Evolutionary conservation across 441 rosid genomes (phyloP).

Genomic region (Brassica balearica): DNA sequence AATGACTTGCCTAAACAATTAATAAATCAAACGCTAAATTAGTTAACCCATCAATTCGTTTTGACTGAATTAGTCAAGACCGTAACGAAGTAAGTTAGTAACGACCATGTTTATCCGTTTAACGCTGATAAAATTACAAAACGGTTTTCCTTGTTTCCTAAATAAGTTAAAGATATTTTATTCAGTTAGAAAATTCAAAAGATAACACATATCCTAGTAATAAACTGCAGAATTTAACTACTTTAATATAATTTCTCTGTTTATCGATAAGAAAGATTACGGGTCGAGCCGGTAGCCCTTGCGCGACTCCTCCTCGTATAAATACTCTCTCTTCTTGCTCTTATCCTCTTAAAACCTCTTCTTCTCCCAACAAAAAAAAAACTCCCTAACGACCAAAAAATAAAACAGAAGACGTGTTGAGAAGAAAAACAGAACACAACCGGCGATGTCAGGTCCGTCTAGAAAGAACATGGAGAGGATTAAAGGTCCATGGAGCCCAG

Average conservation of each 20-base stretch:
- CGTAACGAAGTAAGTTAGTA: conserved; percentile 30
- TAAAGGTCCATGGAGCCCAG: conserved; percentile 80
- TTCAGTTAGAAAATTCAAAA: conserved; percentile 20
- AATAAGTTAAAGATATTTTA: background rate
- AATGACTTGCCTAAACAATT: background rate
- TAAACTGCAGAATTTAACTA: conserved; percentile 10
- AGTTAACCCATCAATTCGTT: conserved; percentile 44
- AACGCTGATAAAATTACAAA: conserved; percentile 15
- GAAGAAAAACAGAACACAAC: conserved; percentile 7
- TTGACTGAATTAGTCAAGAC: conserved; percentile 54
- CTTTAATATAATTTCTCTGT: background rate
- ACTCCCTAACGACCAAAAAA: conserved; percentile 1
- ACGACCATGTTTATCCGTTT: conserved; percentile 38
- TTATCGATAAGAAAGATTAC: conserved; percentile 14
- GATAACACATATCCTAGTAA: background rate
- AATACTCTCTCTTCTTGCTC: conserved; percentile 29
- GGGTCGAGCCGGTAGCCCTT: conserved; percentile 33
- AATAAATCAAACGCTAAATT: conserved; percentile 58
- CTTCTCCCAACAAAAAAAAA: background rate
- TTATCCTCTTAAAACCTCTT: conserved; percentile 42
- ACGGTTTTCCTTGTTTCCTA: conserved; percentile 23
- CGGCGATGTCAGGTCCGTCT: conserved; percentile 42
- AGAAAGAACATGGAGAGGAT: conserved; percentile 57
- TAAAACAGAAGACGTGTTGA: background rate
- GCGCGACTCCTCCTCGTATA: conserved; percentile 36